Base-by-base conservation (phyloP, 306 rosid genomes). In the Cicer yamashitae region DNA sequence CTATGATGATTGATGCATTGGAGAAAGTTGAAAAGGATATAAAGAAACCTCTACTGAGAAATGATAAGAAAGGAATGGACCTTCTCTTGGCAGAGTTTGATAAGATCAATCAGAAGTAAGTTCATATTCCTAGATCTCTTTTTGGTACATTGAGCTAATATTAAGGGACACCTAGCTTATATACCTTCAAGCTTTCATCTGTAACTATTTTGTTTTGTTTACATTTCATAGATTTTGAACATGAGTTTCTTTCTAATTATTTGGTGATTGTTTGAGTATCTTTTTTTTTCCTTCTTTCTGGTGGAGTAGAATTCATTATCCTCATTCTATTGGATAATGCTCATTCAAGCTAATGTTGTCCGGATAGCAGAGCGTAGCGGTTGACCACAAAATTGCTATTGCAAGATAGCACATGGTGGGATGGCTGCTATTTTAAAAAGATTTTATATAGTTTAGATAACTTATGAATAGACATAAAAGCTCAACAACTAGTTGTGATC, bases 21-120 rank as follows among this genome's bases (percentile, higher is more conserved):
- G 97, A 92, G 56, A 94, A 88, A 88, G 74, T 94, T 64, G 99
- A 94, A 86, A 90, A 92, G 51, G 89, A 92, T 17, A 77, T 90
- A 41, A 92, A 92, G 62, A 89, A 89, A 68, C 96, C 99, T 71
- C 89, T 94, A 70, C 10, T 92, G 92, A 90, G 97, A 86, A 75
- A 87, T 84, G 99, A 94, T 64, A 87, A 84, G 82, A 94, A 90
- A 81, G 96, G 96, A 85, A 92, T 90, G 96, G 89, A 87, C 83
- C 73, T 90, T 84, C 96, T 94, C 50, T 3, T 80, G 88, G 91
- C 96, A 14, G 97, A 94, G 87, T 92, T 90, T 75, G 97, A 90
- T 51, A 89, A 88, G 88, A 82, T 94, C 73, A 91, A 92, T 73
- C 76, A 90, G 83, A 90, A 87, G 97, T 92, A 88, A 54, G 87